Evolutionary conservation across 345 rosid species (phyloP), one percentile per base, ranked within the genome.

Genomic region (Populus tremula): DNA sequence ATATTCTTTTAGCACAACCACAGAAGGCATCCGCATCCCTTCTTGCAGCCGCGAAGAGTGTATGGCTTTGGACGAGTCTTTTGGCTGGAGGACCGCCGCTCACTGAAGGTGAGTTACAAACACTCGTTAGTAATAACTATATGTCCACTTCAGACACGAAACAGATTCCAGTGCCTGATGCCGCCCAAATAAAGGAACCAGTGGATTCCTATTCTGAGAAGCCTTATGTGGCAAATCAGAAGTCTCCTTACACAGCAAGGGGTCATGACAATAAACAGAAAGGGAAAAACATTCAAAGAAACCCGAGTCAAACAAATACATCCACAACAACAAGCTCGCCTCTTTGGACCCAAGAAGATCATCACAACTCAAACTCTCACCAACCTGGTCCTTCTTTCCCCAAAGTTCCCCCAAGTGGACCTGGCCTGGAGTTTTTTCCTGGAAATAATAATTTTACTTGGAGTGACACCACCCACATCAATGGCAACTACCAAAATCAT

Each of bases 41-140:
- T 1, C 54, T 93, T 79, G 91, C 94, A 35, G 98, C 98, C 21
- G 98, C 98, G 0, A 94, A 77, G 79, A 87, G 89, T 35, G 91
- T 94, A 8, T 94, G 98, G 98, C 93, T 91, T 38, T 94, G 98
- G 98, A 90, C 90, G 1, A 90, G 90, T 67, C 85, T 94, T 33
- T 75, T 86, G 4, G 89, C 84, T 61, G 98, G 98, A 69, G 98
- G 93, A 33, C 76, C 77, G 1, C 97, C 98, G 12, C 84, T 94
- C 27, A 33, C 87, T 0, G 84, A 67, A 29, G 83, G 71, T 45
- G 91, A 91, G 79, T 85, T 88, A 50, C 81, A 75, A 20, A 85
- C 77, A 36, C 88, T 87, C 77, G 82, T 83, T 65, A 84, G 86
- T 73, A 80, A 36, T 79, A 71, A 12, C 53, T 67, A 12, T 16